Percentiles rank a stretch among this genome's conserved stretches.
These are phyloP conservation scores for Pseudocercospora eumusae DNA, from an alignment of 2,329 filamentous ascomycete species.

Conservation along the genomic window DNA sequence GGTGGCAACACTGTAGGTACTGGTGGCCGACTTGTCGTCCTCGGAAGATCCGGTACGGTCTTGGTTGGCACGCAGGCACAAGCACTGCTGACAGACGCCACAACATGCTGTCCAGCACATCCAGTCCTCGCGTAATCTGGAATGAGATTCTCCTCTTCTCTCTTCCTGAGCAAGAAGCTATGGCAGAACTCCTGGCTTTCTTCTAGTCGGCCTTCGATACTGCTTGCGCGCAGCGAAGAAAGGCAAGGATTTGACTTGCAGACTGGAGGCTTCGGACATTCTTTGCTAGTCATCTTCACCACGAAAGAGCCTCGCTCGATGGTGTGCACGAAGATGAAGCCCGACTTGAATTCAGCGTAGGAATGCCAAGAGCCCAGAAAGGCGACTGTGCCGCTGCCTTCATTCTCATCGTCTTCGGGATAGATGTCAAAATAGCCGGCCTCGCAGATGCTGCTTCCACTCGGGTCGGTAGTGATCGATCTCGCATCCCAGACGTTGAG, in stretches of 20 bases:
- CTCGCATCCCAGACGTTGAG: slow-evolving; percentile 42
- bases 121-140: slow-evolving; percentile 25
- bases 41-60: slow-evolving; percentile 26
- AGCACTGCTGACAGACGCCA: slow-evolving; percentile 27
- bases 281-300: slow-evolving; percentile 42
- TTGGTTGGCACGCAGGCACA: slow-evolving; percentile 29
- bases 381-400: slow-evolving; percentile 42
- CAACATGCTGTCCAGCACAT: slow-evolving; percentile 23
- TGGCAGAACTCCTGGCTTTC: slow-evolving; percentile 27
- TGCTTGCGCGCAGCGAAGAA: slow-evolving; percentile 19
- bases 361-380: slow-evolving; percentile 50
- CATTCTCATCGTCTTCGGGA: slow-evolving; percentile 51
- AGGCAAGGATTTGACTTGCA: slow-evolving; percentile 25
- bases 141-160: slow-evolving; percentile 22
- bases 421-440: slow-evolving; percentile 55
- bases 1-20: slow-evolving; percentile 24
- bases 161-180: slow-evolving; percentile 22
- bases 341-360: slow-evolving; percentile 53
- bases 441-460: slow-evolving; percentile 49
- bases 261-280: slow-evolving; percentile 23
- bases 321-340: slow-evolving; percentile 55
- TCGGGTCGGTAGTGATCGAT: slow-evolving; percentile 45
- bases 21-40: slow-evolving; percentile 25
- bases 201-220: slow-evolving; percentile 23
- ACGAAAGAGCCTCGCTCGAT: slow-evolving; percentile 56